These are phyloP conservation scores for Pugionium cornutum DNA, from an alignment of 345 rosid genomes.

Conservation along the genomic window DNA sequence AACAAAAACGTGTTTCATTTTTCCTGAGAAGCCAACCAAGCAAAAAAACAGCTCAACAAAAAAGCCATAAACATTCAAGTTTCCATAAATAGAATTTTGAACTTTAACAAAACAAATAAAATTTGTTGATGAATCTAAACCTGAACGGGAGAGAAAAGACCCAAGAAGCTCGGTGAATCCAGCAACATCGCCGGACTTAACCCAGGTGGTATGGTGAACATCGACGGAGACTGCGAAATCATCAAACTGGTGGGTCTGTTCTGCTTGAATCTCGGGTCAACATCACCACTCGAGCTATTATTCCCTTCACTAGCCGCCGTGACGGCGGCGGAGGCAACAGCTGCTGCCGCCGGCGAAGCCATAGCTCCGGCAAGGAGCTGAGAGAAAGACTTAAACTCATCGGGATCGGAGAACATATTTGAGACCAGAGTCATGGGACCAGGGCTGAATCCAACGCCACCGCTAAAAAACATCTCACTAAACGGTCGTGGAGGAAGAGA, in stretches of 20 bases:
- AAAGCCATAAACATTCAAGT: slow-evolving; percentile 19
- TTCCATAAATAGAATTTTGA: slow-evolving; percentile 41
- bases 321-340: slow-evolving; percentile 3
- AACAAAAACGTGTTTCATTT: slow-evolving; percentile 8
- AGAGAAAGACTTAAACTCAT: slow-evolving; percentile 76
- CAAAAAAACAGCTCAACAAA: slow-evolving; percentile 36
- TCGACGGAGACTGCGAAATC: slow-evolving; percentile 50
- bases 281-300: slow-evolving; percentile 33
- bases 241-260: slow-evolving; percentile 53
- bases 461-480: slow-evolving; percentile 46
- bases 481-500: slow-evolving; percentile 64
- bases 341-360: slow-evolving; percentile 54
- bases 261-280: slow-evolving; percentile 52
- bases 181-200: slow-evolving; percentile 55
- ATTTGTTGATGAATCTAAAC: slow-evolving; percentile 39
- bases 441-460: slow-evolving; percentile 68
- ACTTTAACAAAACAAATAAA: neutral
- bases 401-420: slow-evolving; percentile 69
- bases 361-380: slow-evolving; percentile 82
- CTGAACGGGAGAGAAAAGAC: slow-evolving; percentile 71
- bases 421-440: slow-evolving; percentile 94
- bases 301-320: slow-evolving; percentile 24
- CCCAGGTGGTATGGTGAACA: slow-evolving; percentile 57
- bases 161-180: slow-evolving; percentile 71
- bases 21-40: slow-evolving; percentile 28